Evolutionary conservation across 1,284 basidiomycete species (phyloP), one percentile per base, ranked within the genome.

Genomic region (Ustilago hordei): DNA sequence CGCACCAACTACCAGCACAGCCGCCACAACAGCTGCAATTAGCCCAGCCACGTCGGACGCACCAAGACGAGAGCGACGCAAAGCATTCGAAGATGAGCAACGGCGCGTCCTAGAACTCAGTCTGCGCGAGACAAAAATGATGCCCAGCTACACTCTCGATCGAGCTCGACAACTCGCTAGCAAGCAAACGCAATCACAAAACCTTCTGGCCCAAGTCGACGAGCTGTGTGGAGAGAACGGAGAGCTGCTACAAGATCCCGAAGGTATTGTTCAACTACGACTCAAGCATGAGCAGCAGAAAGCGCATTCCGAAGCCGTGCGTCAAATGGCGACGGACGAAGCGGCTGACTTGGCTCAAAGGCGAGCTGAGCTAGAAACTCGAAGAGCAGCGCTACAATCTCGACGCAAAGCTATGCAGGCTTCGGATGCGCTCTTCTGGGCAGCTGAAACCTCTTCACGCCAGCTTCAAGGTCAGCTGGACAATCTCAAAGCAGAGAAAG

Each of bases 81-180:
- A 59, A 28, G 66, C 64, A 8, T 78, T 75, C 45, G 67, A 71
- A 28, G 67, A 70, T 34, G 71, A 78, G 54, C 68, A 75, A 41
- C 55, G 60, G 11, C 71, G 68, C 0, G 75, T 47, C 4, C 63
- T 72, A 15, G 72, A 78, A 55, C 68, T 68, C 34, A 78, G 76
- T 52, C 55, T 75, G 35, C 68, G 72, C 28, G 78, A 78, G 60
- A 80, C 78, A 36, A 69, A 63, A 60, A 78, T 80, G 78, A 76
- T 73, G 75, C 65, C 56, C 8, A 78, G 72, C 72, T 80, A 78
- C 43, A 72, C 59, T 0, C 61, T 78, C 13, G 67, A 68, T 15
- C 54, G 75, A 39, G 71, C 75, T 8, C 60, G 47, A 19, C 28
- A 34, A 2, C 23, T 80, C 1, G 54, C 62, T 2, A 50, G 36